Percentiles rank a stretch among this genome's conserved stretches.
These are phyloP conservation scores for Acanthamoeba quina DNA, from an alignment of 208 protist species.

Conservation along the genomic window DNA sequence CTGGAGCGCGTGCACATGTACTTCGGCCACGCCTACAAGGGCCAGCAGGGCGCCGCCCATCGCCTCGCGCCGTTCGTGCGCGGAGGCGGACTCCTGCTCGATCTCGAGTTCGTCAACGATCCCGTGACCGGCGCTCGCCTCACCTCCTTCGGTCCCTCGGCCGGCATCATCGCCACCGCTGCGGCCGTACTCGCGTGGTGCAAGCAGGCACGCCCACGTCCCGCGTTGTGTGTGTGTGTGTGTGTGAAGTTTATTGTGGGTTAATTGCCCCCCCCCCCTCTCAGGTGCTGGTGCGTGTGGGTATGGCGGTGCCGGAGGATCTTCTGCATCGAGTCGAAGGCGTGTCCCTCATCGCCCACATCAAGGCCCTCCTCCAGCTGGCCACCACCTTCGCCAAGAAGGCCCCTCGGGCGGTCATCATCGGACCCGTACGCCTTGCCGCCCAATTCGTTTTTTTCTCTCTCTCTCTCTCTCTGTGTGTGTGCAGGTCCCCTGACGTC, in stretches of 20 bases:
- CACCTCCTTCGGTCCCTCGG: constrained; percentile 89
- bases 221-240: background rate
- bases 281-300: constrained; percentile 38
- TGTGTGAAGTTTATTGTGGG: no score
- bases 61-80: constrained; percentile 82
- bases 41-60: constrained; percentile 87
- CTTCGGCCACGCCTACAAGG: constrained; percentile 90
- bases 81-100: constrained; percentile 78
- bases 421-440: constrained; percentile 8
- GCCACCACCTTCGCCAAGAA: constrained; percentile 46
- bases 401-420: constrained; percentile 59
- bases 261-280: background rate
- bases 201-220: constrained; percentile 21
- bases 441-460: background rate
- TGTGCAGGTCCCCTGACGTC: background rate
- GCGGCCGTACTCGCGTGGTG: constrained; percentile 69
- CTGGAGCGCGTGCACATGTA: constrained; percentile 87
- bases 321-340: constrained; percentile 36
- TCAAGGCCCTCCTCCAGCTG: constrained; percentile 54
- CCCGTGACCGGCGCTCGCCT: constrained; percentile 77
- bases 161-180: constrained; percentile 86
- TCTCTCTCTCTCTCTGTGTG: no score
- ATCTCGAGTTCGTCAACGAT: constrained; percentile 89
- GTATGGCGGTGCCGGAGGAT: constrained; percentile 63
- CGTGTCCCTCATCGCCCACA: constrained; percentile 31